Evolutionary conservation across 768 basidiomycete species (phyloP).

Genomic region (Mycena galericulata): DNA sequence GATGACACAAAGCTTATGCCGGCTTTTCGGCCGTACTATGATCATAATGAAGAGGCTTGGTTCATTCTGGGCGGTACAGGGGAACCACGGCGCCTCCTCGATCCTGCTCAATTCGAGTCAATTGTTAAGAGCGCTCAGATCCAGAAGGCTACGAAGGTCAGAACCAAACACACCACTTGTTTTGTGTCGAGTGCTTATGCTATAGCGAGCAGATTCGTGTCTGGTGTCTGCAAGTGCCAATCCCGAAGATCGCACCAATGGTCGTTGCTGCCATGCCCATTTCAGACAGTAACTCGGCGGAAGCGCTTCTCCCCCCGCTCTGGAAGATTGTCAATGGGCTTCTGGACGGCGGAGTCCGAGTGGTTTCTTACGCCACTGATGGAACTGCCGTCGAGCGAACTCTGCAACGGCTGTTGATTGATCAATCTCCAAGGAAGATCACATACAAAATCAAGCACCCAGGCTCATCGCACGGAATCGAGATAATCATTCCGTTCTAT

Average conservation of each 20-base stretch:
- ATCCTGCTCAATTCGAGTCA: background rate
- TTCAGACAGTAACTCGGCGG: slow-evolving; percentile 22
- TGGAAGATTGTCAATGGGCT: slow-evolving; percentile 40
- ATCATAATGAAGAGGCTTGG: background rate
- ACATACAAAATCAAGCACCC: background rate
- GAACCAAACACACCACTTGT: no score
- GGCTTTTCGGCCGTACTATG: background rate
- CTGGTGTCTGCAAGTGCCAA: slow-evolving; percentile 44
- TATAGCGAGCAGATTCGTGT: slow-evolving; percentile 39
- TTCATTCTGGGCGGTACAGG: background rate
- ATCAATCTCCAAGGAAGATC: background rate
- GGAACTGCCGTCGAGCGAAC: slow-evolving; percentile 48
- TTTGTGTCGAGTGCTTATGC: background rate
- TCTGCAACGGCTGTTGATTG: background rate
- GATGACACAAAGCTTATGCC: slow-evolving; percentile 58
- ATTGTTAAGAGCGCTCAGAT: background rate
- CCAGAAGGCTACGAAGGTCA: background rate
- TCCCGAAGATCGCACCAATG: slow-evolving; percentile 45
- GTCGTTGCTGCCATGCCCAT: slow-evolving; percentile 46
- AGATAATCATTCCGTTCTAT: background rate
- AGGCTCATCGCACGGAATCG: background rate
- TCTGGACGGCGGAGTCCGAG: slow-evolving; percentile 34
- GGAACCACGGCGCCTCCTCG: background rate
- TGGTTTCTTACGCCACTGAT: slow-evolving; percentile 50
- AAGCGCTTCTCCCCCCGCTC: slow-evolving; percentile 28